A percentile compares a stretch with the other conserved stretches of the same genome.
phyloP scores from a whole-genome alignment of 2,329 filamentous ascomycete genomes.

The Claviceps humidiphila region DNA sequence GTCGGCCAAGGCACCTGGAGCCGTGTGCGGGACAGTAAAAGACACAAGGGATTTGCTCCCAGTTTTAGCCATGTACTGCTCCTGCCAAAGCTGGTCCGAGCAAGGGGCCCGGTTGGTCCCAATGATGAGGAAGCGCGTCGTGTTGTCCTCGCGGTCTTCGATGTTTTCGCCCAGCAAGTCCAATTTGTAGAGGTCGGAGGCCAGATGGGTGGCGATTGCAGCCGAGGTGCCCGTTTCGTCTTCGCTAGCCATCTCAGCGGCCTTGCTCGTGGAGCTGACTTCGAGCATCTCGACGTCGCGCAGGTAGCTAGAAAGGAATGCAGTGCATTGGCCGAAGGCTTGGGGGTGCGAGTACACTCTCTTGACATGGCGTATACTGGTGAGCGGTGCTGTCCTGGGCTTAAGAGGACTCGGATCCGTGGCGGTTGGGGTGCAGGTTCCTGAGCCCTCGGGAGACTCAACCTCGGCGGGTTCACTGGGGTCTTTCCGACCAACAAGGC shows the following conservation, averaged over 20 bases:
- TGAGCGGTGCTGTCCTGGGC: constrained; percentile 33
- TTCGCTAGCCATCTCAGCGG: constrained; percentile 61
- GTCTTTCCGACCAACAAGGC: constrained; percentile 49
- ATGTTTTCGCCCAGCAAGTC: constrained; percentile 57
- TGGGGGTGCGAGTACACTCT: constrained; percentile 89
- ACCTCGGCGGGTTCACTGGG: constrained; percentile 16
- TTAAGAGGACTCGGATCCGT: constrained; percentile 29
- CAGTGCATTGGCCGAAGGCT: constrained; percentile 81
- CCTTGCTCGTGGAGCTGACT: constrained; percentile 72
- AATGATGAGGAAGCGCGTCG: constrained; percentile 66
- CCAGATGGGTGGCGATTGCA: constrained; percentile 65
- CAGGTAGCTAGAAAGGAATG: constrained; percentile 58
- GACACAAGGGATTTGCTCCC: constrained; percentile 60
- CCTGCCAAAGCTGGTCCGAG: constrained; percentile 14
- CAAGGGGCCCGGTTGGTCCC: constrained; percentile 20
- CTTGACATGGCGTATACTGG: constrained; percentile 47
- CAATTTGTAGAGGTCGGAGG: constrained; percentile 54
- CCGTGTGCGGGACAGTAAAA: constrained; percentile 67
- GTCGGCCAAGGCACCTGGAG: constrained; percentile 71
- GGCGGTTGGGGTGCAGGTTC: constrained; percentile 36
- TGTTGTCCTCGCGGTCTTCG: constrained; percentile 63
- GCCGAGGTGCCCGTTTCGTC: constrained; percentile 48
- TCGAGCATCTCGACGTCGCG: constrained; percentile 69
- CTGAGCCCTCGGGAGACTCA: constrained; percentile 22
- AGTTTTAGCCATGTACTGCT: constrained; percentile 12